These are phyloP conservation scores for Hsuehochloa calcarea DNA, from an alignment of 176 grass and related monocot genomes.

Conservation along the genomic window DNA sequence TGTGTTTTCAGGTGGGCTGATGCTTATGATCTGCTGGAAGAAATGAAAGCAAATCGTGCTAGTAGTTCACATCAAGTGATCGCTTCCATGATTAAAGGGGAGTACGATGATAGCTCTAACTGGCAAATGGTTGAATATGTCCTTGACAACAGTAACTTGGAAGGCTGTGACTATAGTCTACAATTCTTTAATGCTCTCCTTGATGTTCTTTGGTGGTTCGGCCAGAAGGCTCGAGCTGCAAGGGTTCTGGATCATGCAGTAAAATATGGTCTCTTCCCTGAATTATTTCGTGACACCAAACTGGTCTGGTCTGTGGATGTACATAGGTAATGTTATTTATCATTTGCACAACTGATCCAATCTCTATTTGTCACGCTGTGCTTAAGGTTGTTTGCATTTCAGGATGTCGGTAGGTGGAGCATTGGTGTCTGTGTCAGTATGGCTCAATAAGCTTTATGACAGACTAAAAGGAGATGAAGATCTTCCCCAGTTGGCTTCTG, in stretches of 20 bases:
- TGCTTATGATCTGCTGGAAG: conserved; percentile 74
- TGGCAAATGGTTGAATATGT: conserved; percentile 97
- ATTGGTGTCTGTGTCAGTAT: conserved; percentile 72
- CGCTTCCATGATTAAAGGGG: conserved; percentile 87
- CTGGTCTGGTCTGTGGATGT: conserved; percentile 91
- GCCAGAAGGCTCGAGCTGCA: conserved; percentile 69
- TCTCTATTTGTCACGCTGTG: conserved; percentile 12
- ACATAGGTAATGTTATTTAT: conserved; percentile 64
- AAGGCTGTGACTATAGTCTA: conserved; percentile 82
- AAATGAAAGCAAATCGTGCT: conserved; percentile 79
- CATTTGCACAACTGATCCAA: not conserved
- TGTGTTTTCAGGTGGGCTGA: conserved; percentile 72
- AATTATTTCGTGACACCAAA: conserved; percentile 67
- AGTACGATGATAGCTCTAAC: conserved; percentile 82
- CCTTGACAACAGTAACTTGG: conserved; percentile 68
- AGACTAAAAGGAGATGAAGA: conserved; percentile 62
- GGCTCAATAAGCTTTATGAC: conserved; percentile 76
- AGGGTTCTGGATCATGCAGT: conserved; percentile 69
- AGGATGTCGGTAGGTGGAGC: conserved; percentile 95
- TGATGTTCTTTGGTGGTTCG: conserved; percentile 91
- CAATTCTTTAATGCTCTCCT: conserved; percentile 85
- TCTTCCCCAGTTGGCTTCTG: conserved; percentile 79
- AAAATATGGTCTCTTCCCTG: conserved; percentile 77
- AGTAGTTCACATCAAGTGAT: conserved; percentile 80
- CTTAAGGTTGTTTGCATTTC: conserved; percentile 34